Percentiles rank a stretch among this genome's conserved stretches.
phyloP scores from a whole-genome alignment of 208 protist species.

The Acanthamoeba triangularis region DNA sequence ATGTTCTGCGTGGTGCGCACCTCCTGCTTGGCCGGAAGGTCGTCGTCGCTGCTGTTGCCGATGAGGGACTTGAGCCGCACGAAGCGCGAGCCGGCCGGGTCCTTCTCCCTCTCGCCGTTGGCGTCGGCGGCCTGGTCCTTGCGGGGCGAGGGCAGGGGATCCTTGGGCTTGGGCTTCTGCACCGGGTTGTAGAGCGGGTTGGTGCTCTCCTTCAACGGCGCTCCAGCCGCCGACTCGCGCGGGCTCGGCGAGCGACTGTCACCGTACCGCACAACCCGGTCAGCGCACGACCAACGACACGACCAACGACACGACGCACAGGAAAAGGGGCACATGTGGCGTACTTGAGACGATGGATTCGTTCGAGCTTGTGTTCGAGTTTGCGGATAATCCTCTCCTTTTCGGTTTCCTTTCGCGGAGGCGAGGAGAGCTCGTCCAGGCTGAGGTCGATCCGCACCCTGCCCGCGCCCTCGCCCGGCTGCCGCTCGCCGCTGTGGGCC shows the following conservation, averaged over 20 bases:
- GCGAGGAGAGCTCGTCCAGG: background rate
- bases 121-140: background rate
- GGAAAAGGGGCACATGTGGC: too few relatives aligned
- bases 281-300: background rate
- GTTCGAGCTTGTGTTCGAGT: background rate
- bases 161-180: background rate
- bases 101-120: background rate
- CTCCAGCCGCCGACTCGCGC: background rate
- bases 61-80: background rate
- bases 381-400: background rate
- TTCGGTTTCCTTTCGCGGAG: background rate
- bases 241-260: background rate
- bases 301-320: background rate
- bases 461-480: too few relatives aligned
- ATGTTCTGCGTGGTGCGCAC: slow-evolving; percentile 48
- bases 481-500: too few relatives aligned
- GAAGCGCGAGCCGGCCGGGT: background rate
- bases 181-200: slow-evolving; percentile 25
- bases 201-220: background rate
- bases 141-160: background rate
- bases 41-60: background rate
- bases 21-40: background rate
- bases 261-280: background rate
- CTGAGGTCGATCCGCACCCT: background rate
- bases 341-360: background rate